These are phyloP conservation scores for Cryptococcus sp. DNA, from an alignment of 1,284 basidiomycete species.

Conservation along the genomic window DNA sequence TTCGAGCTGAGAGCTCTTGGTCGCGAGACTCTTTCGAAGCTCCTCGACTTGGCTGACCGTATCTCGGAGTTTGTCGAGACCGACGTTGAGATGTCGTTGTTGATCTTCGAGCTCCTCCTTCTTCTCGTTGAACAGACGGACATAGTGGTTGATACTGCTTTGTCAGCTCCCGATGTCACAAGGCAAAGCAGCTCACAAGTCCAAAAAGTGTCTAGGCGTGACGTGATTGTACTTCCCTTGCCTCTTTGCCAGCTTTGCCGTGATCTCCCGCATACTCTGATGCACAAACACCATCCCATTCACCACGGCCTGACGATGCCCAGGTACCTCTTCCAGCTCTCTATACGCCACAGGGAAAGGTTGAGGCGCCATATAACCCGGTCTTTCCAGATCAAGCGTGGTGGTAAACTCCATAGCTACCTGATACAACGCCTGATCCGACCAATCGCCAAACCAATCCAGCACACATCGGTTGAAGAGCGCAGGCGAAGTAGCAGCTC, in stretches of 20 bases:
- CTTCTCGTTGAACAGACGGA: slow-evolving; percentile 93
- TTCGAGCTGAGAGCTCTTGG: slow-evolving; percentile 87
- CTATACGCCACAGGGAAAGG: slow-evolving; percentile 86
- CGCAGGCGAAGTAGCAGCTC: slow-evolving; percentile 94
- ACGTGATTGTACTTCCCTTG: slow-evolving; percentile 93
- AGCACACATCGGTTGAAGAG: slow-evolving; percentile 97
- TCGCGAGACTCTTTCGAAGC: slow-evolving; percentile 87
- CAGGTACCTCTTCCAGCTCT: slow-evolving; percentile 69
- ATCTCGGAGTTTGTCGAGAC: slow-evolving; percentile 91
- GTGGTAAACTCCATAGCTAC: slow-evolving; percentile 93
- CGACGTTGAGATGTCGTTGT: slow-evolving; percentile 96
- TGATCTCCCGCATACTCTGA: slow-evolving; percentile 81
- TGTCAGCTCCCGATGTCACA: not conserved
- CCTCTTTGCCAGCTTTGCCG: slow-evolving; percentile 78
- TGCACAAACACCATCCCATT: slow-evolving; percentile 94
- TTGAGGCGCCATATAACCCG: slow-evolving; percentile 67
- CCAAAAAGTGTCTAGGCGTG: slow-evolving; percentile 96
- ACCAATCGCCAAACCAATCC: slow-evolving; percentile 99
- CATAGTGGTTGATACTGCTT: slow-evolving; percentile 89
- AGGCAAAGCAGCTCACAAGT: slow-evolving; percentile 68
- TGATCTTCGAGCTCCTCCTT: slow-evolving; percentile 98
- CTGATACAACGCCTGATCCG: slow-evolving; percentile 93
- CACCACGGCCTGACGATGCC: slow-evolving; percentile 69
- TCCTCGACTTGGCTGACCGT: slow-evolving; percentile 96
- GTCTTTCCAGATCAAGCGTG: slow-evolving; percentile 79